Base-by-base conservation (phyloP, 805 yeast species). In the Huiozyma naganishii region DNA sequence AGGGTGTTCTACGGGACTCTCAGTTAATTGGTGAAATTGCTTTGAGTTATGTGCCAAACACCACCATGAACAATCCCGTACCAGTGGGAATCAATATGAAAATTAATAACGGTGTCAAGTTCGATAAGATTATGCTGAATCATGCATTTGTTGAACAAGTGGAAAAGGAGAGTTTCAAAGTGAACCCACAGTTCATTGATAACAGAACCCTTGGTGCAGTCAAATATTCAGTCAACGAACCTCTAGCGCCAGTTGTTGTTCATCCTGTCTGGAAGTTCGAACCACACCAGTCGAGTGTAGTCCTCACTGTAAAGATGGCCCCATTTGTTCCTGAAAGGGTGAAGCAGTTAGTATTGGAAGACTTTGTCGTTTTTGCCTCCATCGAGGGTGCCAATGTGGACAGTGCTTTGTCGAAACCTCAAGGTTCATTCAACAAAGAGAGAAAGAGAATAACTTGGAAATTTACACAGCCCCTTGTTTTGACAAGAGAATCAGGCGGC, bases 251-350 rank as follows among this genome's bases (percentile, higher is more conserved):
- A 9, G 62, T 90, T 27, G 61, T 75, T 29, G 71, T 90, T 39
- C 71, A 78, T 35, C 96, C 95, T 36, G 76, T 82, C 38, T 92
- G 97, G 97, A 83, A 88, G 57, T 83, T 82, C 58, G 96, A 89
- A 61, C 72, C 73, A 13, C 80, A 73, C 44, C 95, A 88, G 66
- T 80, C 96, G 1, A 81, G 95, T 52, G 82, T 90, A 45, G 83
- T 89, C 66, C 70, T 90, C 45, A 78, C 82, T 13, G 65, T 86
- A 48, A 57, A 57, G 32, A 52, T 76, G 34, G 51, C 57, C 6
- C 64, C 65, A 10, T 62, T 65, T 27, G 47, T 58, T 12, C 54
- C 63, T 27, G 64, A 65, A 13, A 56, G 64, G 12, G 59, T 76
- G 10, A 58, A 47, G 29, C 46, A 51, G 32, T 42, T 62, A 11